Conservation (phyloP, 768 basidiomycete species). For the Tylopilus rubrobrunneus region DNA sequence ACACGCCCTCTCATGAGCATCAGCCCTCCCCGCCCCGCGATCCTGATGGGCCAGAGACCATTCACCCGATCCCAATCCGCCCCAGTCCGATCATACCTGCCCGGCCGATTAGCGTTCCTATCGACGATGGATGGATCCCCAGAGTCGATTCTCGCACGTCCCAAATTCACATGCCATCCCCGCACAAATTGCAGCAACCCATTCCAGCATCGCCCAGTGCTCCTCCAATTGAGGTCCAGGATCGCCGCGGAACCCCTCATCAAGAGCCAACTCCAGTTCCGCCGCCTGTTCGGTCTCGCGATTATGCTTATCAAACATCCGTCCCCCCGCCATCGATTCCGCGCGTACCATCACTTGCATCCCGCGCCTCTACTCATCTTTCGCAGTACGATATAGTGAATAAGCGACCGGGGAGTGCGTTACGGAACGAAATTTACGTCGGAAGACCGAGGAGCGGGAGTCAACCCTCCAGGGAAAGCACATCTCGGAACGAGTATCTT, state of each 20-base stretch:
- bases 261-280: constrained; percentile 16
- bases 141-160: constrained; percentile 25
- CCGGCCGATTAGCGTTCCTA: constrained; percentile 7
- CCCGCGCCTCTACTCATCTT: constrained; percentile 28
- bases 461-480: constrained; percentile 17
- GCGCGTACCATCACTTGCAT: constrained; percentile 19
- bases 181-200: constrained; percentile 16
- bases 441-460: constrained; percentile 23
- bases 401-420: constrained; percentile 22
- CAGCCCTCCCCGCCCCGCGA: constrained; percentile 8
- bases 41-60: constrained; percentile 21
- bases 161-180: constrained; percentile 21
- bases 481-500: constrained; percentile 16
- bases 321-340: constrained; percentile 7
- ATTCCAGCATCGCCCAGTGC: constrained; percentile 14
- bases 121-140: constrained; percentile 31
- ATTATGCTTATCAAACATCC: constrained; percentile 27
- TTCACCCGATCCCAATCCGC: constrained; percentile 29
- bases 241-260: constrained; percentile 1
- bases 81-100: constrained; percentile 10
- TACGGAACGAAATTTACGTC: constrained; percentile 24
- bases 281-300: constrained; percentile 25
- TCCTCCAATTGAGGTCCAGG: constrained; percentile 12
- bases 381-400: constrained; percentile 31
- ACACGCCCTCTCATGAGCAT: constrained; percentile 20